A percentile compares a stretch with the other conserved stretches of the same genome.
Evolutionary conservation across 331 rosid genomes (phyloP).

Genomic region (Rhamnella rubrinervis): DNA sequence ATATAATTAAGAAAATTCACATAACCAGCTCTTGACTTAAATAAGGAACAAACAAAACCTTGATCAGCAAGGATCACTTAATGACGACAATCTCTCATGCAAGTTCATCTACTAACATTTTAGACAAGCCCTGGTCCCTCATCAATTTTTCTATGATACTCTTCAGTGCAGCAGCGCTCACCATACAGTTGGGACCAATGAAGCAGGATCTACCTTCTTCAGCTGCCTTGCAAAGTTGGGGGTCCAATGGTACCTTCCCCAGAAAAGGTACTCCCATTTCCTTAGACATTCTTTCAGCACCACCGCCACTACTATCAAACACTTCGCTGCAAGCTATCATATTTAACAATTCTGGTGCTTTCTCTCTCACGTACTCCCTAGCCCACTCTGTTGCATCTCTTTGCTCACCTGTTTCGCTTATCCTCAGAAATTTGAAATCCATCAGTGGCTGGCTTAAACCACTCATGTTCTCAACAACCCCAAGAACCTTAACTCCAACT

Average conservation of each 20-base stretch:
- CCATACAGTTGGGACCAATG: constrained; percentile 49
- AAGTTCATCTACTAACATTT: constrained; percentile 25
- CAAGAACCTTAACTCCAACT: constrained; percentile 73
- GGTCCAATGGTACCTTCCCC: constrained; percentile 91
- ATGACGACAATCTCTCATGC: constrained; percentile 33
- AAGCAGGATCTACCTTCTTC: constrained; percentile 93
- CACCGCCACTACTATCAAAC: constrained; percentile 83
- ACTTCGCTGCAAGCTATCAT: constrained; percentile 72
- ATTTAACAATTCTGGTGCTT: constrained; percentile 58
- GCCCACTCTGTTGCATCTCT: constrained; percentile 71
- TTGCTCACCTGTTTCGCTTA: constrained; percentile 60
- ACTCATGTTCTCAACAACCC: constrained; percentile 94
- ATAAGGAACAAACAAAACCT: background rate
- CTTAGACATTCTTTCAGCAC: constrained; percentile 73
- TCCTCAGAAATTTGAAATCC: constrained; percentile 60
- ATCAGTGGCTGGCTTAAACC: constrained; percentile 61
- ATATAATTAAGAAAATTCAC: background rate
- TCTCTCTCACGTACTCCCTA: constrained; percentile 54
- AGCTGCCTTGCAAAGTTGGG: constrained; percentile 88
- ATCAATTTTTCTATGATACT: constrained; percentile 62
- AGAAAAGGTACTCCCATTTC: constrained; percentile 85
- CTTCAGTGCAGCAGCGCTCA: constrained; percentile 73
- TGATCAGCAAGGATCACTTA: constrained; percentile 7
- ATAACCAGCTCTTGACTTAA: background rate
- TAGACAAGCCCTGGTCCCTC: constrained; percentile 46